Base-by-base conservation (phyloP, 2,329 filamentous ascomycete genomes). In the Fusarium siculi region DNA sequence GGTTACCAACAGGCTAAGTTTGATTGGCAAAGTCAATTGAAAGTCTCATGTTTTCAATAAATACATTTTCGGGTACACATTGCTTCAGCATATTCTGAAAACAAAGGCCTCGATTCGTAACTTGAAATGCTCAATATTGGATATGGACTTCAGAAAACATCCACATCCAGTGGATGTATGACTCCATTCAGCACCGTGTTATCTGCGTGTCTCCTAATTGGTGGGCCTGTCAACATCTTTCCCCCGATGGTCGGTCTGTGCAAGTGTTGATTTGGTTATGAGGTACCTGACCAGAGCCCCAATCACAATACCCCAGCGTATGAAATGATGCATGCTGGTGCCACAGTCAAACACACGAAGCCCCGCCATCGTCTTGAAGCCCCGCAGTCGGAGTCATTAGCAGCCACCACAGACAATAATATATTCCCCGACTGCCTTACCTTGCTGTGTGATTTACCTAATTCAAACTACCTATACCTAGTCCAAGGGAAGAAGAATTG, bases 341-440 rank as follows among this genome's bases (percentile, higher is more conserved):
- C 72, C 69, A 61, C 68, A 63, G 57, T 46, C 28, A 28, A 63
- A 66, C 40, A 44, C 65, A 49, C 30, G 49, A 37, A 68, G 72
- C 74, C 74, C 74, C 74, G 73, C 74, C 74, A 74, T 76, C 65
- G 62, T 76, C 59, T 63, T 68, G 63, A 39, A 74, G 74, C 75
- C 75, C 75, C 75, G 75, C 75, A 75, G 69, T 75, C 75, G 75
- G 75, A 77, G 75, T 74, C 74, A 69, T 70, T 57, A 34, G 62
- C 63, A 66, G 68, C 73, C 75, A 77, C 64, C 65, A 52, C 63
- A 73, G 64, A 65, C 43, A 61, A 66, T 67, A 71, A 75, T 73
- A 77, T 74, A 75, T 68, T 69, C 70, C 68, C 73, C 65, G 54
- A 63, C 74, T 66, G 37, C 47, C 68, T 55, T 67, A 46, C 57